Percentiles rank a stretch among this genome's conserved stretches.
Conservation (phyloP, 73 alveolate genomes). For the Tetrahymena borealis region DNA sequence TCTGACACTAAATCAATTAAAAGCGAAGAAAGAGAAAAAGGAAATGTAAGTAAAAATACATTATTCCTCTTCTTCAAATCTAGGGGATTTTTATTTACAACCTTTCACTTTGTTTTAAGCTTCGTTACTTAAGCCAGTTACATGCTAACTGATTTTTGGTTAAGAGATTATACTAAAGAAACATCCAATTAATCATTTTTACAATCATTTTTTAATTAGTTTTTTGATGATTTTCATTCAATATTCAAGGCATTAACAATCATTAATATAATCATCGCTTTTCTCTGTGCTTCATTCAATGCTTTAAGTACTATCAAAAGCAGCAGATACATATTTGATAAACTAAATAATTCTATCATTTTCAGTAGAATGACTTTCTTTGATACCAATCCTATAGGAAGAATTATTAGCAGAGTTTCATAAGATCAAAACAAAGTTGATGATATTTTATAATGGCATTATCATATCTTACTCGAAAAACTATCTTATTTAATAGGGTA, state of each 20-base stretch:
- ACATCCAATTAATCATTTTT: not conserved
- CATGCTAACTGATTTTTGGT: not conserved
- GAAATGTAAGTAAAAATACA: not conserved
- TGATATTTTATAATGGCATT: not conserved
- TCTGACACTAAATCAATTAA: not conserved
- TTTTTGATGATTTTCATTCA: not conserved
- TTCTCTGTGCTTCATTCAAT: not conserved
- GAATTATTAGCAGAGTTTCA: constrained; percentile 69
- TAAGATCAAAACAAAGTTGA: constrained; percentile 44
- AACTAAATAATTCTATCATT: not conserved
- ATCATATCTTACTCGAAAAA: not conserved
- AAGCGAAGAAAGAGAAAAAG: not conserved
- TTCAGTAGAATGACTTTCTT: constrained; percentile 42
- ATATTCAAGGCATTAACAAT: not conserved
- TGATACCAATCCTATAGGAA: constrained; percentile 82
- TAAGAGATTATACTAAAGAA: not conserved
- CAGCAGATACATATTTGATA: not conserved
- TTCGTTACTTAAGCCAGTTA: not conserved
- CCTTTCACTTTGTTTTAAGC: not conserved
- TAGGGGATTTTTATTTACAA: not conserved
- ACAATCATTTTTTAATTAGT: not conserved
- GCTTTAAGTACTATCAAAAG: not conserved
- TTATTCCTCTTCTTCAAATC: not conserved
- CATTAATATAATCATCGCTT: not conserved
- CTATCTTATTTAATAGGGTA: not conserved